Percentiles rank a stretch among this genome's conserved stretches.
Evolutionary conservation across 306 rosid genomes (phyloP).

Genomic region (Dalbergia oliveri): DNA sequence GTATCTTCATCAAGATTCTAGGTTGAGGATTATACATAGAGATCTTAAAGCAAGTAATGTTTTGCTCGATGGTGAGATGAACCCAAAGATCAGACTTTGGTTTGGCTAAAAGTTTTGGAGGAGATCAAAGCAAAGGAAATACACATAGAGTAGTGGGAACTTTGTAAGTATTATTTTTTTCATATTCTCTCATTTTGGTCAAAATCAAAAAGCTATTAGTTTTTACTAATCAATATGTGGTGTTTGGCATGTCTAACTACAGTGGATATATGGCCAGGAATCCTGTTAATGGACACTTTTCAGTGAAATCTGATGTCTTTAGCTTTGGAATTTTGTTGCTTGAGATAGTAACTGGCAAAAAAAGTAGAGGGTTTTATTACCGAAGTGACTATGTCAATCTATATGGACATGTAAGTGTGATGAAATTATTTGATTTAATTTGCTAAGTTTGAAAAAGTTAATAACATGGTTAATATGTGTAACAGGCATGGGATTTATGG

Average conservation of each 20-base stretch:
- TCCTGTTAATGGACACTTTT: conserved; percentile 58
- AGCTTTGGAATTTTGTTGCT: conserved; percentile 56
- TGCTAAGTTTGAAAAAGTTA: not conserved
- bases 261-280: conserved; percentile 68
- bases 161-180: conserved; percentile 40
- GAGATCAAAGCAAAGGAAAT: conserved; percentile 57
- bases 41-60: conserved; percentile 66
- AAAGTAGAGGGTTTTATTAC: conserved; percentile 57
- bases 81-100: conserved; percentile 71
- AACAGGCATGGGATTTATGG: conserved; percentile 68
- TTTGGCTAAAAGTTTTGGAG: conserved; percentile 57
- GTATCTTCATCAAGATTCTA: conserved; percentile 64
- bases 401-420: conserved; percentile 56
- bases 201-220: not conserved
- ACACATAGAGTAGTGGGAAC: conserved; percentile 65
- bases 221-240: conserved; percentile 11
- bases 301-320: conserved; percentile 50
- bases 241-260: not conserved
- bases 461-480: conserved; percentile 12
- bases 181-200: not conserved
- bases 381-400: not conserved
- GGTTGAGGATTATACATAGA: conserved; percentile 58
- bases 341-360: conserved; percentile 61
- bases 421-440: not conserved
- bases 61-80: conserved; percentile 60